Evolutionary conservation across 73 alveolate genomes (phyloP).

Genomic region (Paramecium octaurelia): DNA sequence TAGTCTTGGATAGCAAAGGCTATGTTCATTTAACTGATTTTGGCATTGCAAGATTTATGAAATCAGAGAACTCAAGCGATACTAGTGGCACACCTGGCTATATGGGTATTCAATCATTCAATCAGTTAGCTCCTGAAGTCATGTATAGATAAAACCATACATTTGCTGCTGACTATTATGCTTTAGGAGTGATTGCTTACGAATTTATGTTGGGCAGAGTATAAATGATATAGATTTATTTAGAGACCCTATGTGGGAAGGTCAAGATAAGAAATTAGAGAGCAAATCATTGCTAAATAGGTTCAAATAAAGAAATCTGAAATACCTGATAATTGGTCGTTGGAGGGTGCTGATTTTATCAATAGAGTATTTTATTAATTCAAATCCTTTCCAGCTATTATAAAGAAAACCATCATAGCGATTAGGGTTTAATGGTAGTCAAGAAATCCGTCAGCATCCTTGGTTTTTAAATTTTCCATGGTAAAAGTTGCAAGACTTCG

Average conservation of each 20-base stretch:
- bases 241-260: conserved; percentile 94
- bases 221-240: neutral
- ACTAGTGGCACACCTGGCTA: conserved; percentile 96
- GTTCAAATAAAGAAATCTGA: conserved; percentile 79
- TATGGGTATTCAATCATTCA: conserved; percentile 64
- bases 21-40: conserved; percentile 83
- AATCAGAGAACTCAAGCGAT: conserved; percentile 89
- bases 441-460: conserved; percentile 94
- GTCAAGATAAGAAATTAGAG: conserved; percentile 94
- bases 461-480: conserved; percentile 94
- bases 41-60: conserved; percentile 93
- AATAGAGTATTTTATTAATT: conserved; percentile 66
- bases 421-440: conserved; percentile 91
- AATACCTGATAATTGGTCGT: conserved; percentile 93
- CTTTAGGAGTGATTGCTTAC: conserved; percentile 80
- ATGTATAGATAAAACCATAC: conserved; percentile 87
- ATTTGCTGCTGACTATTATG: conserved; percentile 81
- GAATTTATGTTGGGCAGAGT: conserved; percentile 83
- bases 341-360: conserved; percentile 96
- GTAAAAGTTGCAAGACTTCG: conserved; percentile 77
- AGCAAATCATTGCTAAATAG: conserved; percentile 88
- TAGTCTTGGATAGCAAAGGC: conserved; percentile 73
- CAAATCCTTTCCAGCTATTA: conserved; percentile 56
- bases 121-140: conserved; percentile 82
- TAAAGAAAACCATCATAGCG: conserved; percentile 80